Percentiles rank a stretch among this genome's conserved stretches.
phyloP scores from a whole-genome alignment of 2,329 filamentous ascomycete species.

The Epichloe hybrida region DNA sequence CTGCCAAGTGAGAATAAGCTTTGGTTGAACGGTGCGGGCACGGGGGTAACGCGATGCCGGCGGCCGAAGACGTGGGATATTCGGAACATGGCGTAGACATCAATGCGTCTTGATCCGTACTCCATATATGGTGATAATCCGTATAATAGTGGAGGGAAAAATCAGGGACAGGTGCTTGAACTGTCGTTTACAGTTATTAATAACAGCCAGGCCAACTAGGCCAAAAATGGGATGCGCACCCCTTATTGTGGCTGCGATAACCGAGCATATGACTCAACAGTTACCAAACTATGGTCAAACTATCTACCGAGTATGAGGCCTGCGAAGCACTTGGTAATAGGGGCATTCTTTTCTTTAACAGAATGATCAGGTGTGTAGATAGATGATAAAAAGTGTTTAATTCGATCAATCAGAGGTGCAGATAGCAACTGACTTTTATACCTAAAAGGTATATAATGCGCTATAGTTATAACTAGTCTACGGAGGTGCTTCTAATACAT shows the following conservation, averaged over 20 bases:
- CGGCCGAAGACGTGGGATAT: neutral
- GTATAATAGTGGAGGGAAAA: neutral
- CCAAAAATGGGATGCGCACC: no score
- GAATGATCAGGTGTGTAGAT: no score
- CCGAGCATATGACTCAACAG: no score
- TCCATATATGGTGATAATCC: neutral
- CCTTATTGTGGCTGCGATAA: no score
- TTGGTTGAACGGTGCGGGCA: neutral
- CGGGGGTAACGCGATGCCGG: neutral
- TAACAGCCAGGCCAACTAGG: no score
- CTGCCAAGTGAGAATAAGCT: neutral
- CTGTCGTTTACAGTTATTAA: neutral
- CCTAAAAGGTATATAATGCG: no score
- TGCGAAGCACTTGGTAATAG: neutral
- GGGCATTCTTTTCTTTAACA: no score
- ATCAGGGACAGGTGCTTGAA: neutral
- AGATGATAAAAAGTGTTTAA: no score
- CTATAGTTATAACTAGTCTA: no score
- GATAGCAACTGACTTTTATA: no score
- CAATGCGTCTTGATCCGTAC: neutral
- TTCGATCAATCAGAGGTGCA: no score
- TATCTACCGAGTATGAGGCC: neutral
- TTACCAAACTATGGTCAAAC: neutral
- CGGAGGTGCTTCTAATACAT: no score
- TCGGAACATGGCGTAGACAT: neutral